Evolutionary conservation across 148 eudicot genomes (phyloP).

Genomic region (Oxyria digyna): DNA sequence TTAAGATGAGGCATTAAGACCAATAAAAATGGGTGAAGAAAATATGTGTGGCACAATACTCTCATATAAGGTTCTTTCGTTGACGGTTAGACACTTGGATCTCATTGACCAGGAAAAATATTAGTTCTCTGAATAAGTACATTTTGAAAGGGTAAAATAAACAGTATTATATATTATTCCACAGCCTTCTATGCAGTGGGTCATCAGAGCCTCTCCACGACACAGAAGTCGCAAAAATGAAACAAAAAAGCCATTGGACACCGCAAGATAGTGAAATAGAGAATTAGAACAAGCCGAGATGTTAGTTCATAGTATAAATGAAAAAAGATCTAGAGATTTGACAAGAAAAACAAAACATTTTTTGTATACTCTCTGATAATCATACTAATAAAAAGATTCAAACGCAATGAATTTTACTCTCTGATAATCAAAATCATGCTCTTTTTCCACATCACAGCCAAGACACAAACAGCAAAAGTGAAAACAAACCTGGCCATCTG

Average conservation of each 20-base stretch:
- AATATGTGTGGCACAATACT: neutral
- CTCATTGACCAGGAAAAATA: neutral
- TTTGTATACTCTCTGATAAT: no score
- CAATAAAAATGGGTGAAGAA: neutral
- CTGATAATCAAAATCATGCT: neutral
- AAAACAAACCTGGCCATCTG: constrained; percentile 83
- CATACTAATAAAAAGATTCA: no score
- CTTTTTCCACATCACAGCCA: neutral
- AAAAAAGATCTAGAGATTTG: neutral
- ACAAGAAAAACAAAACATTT: neutral
- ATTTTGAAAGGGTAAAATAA: neutral
- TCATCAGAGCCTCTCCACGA: neutral
- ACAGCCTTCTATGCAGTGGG: neutral
- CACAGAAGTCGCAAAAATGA: neutral
- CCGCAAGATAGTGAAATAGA: neutral
- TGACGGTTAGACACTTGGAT: neutral
- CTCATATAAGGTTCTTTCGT: neutral
- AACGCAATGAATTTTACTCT: neutral
- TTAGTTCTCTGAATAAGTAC: neutral
- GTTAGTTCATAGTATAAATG: neutral
- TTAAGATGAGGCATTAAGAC: neutral
- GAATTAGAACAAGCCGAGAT: neutral
- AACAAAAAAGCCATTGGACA: neutral
- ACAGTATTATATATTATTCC: neutral
- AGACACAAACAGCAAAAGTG: neutral